phyloP scores from a whole-genome alignment of 768 basidiomycete species.

The Collybiopsis luxurians region DNA sequence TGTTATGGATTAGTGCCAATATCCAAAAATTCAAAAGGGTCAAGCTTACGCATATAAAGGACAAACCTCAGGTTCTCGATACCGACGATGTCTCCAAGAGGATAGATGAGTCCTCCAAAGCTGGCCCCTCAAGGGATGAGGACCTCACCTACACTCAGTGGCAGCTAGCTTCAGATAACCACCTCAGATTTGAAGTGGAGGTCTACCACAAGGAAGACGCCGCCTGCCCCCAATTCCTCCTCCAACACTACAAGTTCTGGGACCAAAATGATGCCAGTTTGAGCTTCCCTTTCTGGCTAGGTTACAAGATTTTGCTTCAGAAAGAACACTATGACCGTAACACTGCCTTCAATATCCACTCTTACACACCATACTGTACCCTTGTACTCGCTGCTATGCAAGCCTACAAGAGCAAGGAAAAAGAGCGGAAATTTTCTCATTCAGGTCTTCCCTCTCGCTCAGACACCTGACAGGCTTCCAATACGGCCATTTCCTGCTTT shows the following conservation, averaged over 20 bases:
- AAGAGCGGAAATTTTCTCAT: too few relatives aligned
- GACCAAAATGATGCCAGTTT: not conserved
- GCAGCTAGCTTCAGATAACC: not conserved
- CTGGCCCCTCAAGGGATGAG: not conserved
- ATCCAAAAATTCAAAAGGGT: too few relatives aligned
- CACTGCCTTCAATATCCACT: too few relatives aligned
- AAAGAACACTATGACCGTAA: too few relatives aligned
- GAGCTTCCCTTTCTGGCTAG: too few relatives aligned
- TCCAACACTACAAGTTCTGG: not conserved
- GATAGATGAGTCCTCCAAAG: not conserved
- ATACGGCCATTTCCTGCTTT: not conserved
- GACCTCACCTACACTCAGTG: not conserved
- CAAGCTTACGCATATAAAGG: not conserved
- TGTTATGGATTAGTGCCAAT: too few relatives aligned
- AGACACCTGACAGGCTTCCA: too few relatives aligned
- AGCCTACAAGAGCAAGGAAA: too few relatives aligned
- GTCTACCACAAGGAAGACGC: not conserved
- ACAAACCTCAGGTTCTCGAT: not conserved
- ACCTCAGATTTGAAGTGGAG: not conserved
- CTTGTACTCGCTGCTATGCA: too few relatives aligned
- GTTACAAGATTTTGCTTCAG: too few relatives aligned
- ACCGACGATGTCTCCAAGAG: not conserved
- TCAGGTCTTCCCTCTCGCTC: too few relatives aligned
- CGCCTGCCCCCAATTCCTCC: not conserved
- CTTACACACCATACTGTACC: too few relatives aligned